Percentiles rank a stretch among this genome's conserved stretches.
Conservation (phyloP, 352 stramenopile species). For the Phytophthora fragariae region DNA sequence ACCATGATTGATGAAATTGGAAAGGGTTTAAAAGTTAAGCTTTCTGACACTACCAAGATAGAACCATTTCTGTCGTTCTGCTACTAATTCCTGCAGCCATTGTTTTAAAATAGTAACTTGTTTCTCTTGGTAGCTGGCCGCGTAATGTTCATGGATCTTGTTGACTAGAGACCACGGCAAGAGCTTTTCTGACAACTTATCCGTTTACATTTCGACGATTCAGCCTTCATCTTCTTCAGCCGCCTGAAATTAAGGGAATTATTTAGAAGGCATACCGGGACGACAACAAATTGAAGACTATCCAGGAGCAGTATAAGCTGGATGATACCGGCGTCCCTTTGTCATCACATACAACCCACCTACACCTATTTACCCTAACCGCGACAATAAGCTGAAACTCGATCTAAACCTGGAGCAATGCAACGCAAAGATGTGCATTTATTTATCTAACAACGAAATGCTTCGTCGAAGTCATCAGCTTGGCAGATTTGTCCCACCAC, state of each 20-base stretch:
- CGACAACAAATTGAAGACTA: not conserved
- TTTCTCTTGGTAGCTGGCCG: constrained; percentile 32
- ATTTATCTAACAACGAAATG: too few relatives aligned
- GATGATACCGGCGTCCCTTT: not conserved
- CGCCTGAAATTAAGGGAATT: not conserved
- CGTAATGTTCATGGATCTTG: constrained; percentile 16
- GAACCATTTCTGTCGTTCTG: constrained; percentile 11
- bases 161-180: constrained; percentile 2
- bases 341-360: not conserved
- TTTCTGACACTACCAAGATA: not conserved
- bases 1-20: constrained; percentile 34
- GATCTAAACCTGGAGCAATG: too few relatives aligned
- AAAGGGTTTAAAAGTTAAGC: not conserved
- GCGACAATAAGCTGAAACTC: too few relatives aligned
- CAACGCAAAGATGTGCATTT: too few relatives aligned
- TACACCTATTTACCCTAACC: too few relatives aligned
- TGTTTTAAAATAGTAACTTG: constrained; percentile 13
- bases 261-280: not conserved
- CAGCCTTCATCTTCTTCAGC: constrained; percentile 1
- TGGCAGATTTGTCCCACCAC: too few relatives aligned
- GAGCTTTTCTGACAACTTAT: not conserved
- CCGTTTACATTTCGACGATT: not conserved
- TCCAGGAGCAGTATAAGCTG: constrained; percentile 3
- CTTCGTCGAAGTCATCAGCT: too few relatives aligned
- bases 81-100: not conserved